These are phyloP conservation scores for Talaromyces thailandensis DNA, from an alignment of 495 filamentous ascomycete genomes.

Conservation along the genomic window DNA sequence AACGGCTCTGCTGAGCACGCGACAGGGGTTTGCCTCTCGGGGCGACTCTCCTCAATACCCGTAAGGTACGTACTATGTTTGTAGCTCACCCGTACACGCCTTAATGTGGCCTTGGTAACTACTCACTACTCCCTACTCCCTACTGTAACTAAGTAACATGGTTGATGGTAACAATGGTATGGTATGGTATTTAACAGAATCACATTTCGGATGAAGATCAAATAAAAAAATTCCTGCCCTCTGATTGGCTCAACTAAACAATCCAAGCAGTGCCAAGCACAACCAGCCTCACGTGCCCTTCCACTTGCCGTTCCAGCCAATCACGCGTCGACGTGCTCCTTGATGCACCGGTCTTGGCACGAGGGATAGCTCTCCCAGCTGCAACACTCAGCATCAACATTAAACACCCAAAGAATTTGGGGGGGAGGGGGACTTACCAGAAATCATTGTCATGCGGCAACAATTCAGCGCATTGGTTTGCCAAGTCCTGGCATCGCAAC, in stretches of 20 bases:
- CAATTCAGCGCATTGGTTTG: conserved; percentile 21
- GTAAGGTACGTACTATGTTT: no score
- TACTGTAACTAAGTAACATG: no score
- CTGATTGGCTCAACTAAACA: not conserved
- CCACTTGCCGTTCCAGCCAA: not conserved
- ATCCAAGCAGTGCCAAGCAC: no score
- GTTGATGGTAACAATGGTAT: not conserved
- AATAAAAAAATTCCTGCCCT: not conserved
- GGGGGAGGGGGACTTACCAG: not conserved
- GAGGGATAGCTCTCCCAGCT: conserved; percentile 3
- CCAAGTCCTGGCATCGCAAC: conserved; percentile 5
- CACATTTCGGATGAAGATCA: not conserved
- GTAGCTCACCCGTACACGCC: not conserved
- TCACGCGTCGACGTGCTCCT: conserved; percentile 4
- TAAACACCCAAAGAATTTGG: not conserved
- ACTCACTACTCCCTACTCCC: no score
- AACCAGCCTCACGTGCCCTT: not conserved
- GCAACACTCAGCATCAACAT: not conserved
- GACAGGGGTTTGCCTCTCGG: not conserved
- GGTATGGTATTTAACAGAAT: not conserved
- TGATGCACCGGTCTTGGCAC: conserved; percentile 7
- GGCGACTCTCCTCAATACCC: not conserved
- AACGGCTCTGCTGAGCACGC: conserved; percentile 4
- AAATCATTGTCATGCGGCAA: conserved; percentile 19
- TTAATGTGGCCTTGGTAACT: not conserved